Evolutionary conservation across 495 filamentous ascomycete genomes (phyloP).

Genomic region (Annulohypoxylon nitens): DNA sequence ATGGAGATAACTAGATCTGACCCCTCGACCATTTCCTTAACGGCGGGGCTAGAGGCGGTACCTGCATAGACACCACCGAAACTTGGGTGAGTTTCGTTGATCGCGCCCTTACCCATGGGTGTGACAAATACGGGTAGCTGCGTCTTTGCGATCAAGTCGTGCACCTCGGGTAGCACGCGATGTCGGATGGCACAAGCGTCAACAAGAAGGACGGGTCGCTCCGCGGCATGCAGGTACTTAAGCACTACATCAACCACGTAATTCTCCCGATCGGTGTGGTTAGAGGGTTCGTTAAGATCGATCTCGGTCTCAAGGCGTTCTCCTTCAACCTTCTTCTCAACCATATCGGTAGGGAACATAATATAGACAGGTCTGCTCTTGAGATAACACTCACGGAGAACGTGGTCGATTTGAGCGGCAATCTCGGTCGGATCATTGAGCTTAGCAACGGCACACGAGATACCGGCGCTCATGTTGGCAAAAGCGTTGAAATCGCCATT

Average conservation of each 20-base stretch:
- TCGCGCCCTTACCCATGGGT: slow-evolving; percentile 92
- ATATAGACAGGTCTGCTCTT: slow-evolving; percentile 85
- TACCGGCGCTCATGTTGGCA: slow-evolving; percentile 76
- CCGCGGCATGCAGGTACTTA: slow-evolving; percentile 80
- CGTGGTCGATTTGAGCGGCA: slow-evolving; percentile 81
- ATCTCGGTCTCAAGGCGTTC: slow-evolving; percentile 74
- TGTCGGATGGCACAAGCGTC: slow-evolving; percentile 94
- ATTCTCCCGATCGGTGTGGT: slow-evolving; percentile 80
- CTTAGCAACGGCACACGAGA: slow-evolving; percentile 77
- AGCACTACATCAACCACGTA: slow-evolving; percentile 86
- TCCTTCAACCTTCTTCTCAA: slow-evolving; percentile 82
- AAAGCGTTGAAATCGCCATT: slow-evolving; percentile 94
- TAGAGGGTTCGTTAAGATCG: slow-evolving; percentile 72
- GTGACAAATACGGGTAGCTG: slow-evolving; percentile 86
- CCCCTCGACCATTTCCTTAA: slow-evolving; percentile 79
- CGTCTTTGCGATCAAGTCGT: slow-evolving; percentile 81
- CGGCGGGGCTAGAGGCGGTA: slow-evolving; percentile 76
- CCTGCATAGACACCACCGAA: slow-evolving; percentile 93
- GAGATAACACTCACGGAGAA: slow-evolving; percentile 82
- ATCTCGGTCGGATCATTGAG: slow-evolving; percentile 78
- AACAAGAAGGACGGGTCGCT: slow-evolving; percentile 84
- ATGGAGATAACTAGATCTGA: slow-evolving; percentile 87
- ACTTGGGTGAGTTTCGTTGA: slow-evolving; percentile 79
- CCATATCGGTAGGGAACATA: slow-evolving; percentile 87
- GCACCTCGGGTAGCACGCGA: slow-evolving; percentile 78